Conservation (phyloP, 2,329 filamentous ascomycete species). For the Coniochaeta pulveracea region DNA sequence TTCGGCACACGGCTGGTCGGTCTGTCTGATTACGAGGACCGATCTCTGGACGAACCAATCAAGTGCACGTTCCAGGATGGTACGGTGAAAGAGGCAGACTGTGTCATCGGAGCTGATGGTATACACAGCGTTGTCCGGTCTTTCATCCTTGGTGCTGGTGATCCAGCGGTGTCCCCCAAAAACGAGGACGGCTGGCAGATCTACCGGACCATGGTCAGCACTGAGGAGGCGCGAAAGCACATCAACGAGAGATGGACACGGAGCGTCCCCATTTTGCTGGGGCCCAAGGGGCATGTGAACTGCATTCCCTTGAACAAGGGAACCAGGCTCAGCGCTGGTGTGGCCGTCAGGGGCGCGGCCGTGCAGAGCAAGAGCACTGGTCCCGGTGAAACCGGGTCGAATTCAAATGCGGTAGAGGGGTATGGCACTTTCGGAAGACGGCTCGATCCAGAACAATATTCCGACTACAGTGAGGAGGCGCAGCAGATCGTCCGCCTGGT, state of each 20-base stretch:
- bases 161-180: conserved; percentile 18
- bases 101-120: conserved; percentile 23
- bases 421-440: background rate
- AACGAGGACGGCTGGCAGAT: conserved; percentile 21
- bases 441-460: conserved; percentile 16
- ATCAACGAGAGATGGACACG: conserved; percentile 18
- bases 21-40: too few relatives aligned
- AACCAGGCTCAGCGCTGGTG: conserved; percentile 20
- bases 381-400: background rate
- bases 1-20: conserved; percentile 11
- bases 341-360: conserved; percentile 17
- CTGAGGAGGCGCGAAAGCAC: conserved; percentile 14
- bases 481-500: conserved; percentile 19
- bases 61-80: conserved; percentile 16
- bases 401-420: background rate
- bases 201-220: conserved; percentile 15
- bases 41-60: too few relatives aligned
- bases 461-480: conserved; percentile 19
- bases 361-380: background rate
- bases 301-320: conserved; percentile 21
- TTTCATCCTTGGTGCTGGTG: conserved; percentile 17
- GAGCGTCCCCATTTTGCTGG: conserved; percentile 20
- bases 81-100: conserved; percentile 13
- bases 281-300: conserved; percentile 20
- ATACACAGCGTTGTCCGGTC: conserved; percentile 19